Conservation (phyloP, 495 filamentous ascomycete species). For the Annulohypoxylon maeteangense region DNA sequence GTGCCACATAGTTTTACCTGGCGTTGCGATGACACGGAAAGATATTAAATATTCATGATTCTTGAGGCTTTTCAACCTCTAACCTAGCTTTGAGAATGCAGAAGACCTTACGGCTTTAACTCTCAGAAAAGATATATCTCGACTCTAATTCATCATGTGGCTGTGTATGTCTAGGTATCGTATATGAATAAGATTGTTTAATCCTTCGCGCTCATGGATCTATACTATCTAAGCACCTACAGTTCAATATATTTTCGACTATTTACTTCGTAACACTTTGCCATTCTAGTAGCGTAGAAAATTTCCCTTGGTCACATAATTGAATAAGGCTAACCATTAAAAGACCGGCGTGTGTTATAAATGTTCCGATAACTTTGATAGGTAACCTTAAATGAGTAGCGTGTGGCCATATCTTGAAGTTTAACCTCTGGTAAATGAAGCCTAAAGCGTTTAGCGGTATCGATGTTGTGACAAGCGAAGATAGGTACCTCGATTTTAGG, state of each 20-base stretch:
- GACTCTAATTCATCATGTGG: neutral
- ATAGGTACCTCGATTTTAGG: conserved; percentile 11
- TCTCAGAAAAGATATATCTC: neutral
- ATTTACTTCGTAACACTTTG: neutral
- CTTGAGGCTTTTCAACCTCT: conserved; percentile 19
- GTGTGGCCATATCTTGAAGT: conserved; percentile 2
- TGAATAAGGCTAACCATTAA: neutral
- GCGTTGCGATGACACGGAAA: conserved; percentile 33
- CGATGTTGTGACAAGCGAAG: neutral
- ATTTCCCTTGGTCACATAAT: neutral
- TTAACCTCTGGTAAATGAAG: neutral
- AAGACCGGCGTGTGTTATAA: neutral
- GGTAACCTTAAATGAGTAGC: neutral
- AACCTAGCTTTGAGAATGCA: conserved; percentile 40
- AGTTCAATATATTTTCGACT: neutral
- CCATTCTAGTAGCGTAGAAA: neutral
- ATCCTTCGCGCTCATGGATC: neutral
- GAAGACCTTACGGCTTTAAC: conserved; percentile 35
- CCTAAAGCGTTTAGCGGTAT: neutral
- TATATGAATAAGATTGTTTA: neutral
- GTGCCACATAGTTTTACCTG: conserved; percentile 36
- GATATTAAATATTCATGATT: conserved; percentile 37
- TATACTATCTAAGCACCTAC: neutral
- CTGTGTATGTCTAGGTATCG: neutral
- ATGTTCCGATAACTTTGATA: neutral